Evolutionary conservation across 345 rosid genomes (phyloP), one percentile per base, ranked within the genome.

Genomic region (Gossypium rotundifolium): DNA sequence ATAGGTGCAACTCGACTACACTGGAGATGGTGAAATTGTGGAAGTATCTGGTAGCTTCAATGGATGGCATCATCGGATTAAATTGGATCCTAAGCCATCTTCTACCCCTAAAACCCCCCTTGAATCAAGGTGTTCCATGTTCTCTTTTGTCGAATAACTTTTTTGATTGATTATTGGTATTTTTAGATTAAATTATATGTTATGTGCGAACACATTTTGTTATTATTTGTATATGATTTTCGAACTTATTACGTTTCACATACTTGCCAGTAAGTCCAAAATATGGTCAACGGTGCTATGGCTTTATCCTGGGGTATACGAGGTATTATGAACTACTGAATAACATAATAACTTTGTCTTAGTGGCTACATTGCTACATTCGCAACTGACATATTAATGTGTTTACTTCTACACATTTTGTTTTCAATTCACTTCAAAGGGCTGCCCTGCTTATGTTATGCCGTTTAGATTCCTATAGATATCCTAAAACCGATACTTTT

Each of bases 11-110:
- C 79, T 95, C 76, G 86, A 85, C 23, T 93, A 87, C 78, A 68
- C 73, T 49, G 99, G 98, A 71, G 91, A 90, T 23, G 92, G 96
- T 80, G 88, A 90, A 68, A 86, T 80, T 70, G 98, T 93, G 86
- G 99, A 95, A 85, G 90, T 93, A 65, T 80, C 96, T 27, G 99
- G 99, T 60, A 89, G 98, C 83, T 95, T 95, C 82, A 95, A 88
- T 67, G 99, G 99, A 46, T 95, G 99, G 99, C 89, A 88, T 80
- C 92, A 88, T 69, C 81, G 76, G 45, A 86, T 95, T 73, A 88
- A 84, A 84, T 74, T 93, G 94, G 98, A 93, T 76, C 93, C 86
- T 76, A 79, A 84, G 78, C 78, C 88, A 76, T 89, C 82, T 58
- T 60, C 86, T 71, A 81, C 76, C 53, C 54, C 73, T 40, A 38